phyloP scores from a whole-genome alignment of 208 protist genomes.

The Porcisia hertigi region DNA sequence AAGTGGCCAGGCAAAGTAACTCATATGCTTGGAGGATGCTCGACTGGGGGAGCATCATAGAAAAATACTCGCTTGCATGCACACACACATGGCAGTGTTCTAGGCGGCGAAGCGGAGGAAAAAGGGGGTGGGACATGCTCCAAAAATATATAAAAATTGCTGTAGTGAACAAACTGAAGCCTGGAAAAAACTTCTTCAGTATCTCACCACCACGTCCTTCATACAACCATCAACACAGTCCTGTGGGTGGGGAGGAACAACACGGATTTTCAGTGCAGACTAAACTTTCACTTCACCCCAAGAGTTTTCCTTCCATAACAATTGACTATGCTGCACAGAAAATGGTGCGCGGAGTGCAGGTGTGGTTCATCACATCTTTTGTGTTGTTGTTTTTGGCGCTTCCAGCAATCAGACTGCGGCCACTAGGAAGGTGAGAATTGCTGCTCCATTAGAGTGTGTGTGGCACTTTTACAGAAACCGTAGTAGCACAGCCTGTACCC shows the following conservation, averaged over 20 bases:
- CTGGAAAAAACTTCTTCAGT: background rate
- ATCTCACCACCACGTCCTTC: slow-evolving; percentile 88
- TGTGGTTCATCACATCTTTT: slow-evolving; percentile 93
- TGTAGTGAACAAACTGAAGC: too few relatives aligned
- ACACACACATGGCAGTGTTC: too few relatives aligned
- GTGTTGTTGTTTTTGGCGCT: slow-evolving; percentile 64
- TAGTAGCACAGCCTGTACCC: slow-evolving; percentile 8
- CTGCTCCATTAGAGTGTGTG: slow-evolving; percentile 94
- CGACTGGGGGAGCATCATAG: too few relatives aligned
- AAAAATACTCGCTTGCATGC: too few relatives aligned
- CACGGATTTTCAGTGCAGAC: slow-evolving; percentile 94
- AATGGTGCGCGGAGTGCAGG: slow-evolving; percentile 58
- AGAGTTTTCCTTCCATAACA: slow-evolving; percentile 48
- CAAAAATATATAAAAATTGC: background rate
- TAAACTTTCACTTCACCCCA: slow-evolving; percentile 88
- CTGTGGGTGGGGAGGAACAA: slow-evolving; percentile 90
- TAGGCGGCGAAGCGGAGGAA: too few relatives aligned
- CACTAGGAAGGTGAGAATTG: slow-evolving; percentile 81
- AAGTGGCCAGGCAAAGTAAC: too few relatives aligned
- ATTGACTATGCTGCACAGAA: too few relatives aligned
- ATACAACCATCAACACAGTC: slow-evolving; percentile 91
- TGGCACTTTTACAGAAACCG: slow-evolving; percentile 90
- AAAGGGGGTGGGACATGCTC: too few relatives aligned
- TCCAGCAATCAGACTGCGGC: slow-evolving; percentile 88
- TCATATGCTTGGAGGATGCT: too few relatives aligned